A percentile compares a stretch with the other conserved stretches of the same genome.
Conservation (phyloP, 2,329 filamentous ascomycete genomes). For the Colletotrichum ledebouriae region DNA sequence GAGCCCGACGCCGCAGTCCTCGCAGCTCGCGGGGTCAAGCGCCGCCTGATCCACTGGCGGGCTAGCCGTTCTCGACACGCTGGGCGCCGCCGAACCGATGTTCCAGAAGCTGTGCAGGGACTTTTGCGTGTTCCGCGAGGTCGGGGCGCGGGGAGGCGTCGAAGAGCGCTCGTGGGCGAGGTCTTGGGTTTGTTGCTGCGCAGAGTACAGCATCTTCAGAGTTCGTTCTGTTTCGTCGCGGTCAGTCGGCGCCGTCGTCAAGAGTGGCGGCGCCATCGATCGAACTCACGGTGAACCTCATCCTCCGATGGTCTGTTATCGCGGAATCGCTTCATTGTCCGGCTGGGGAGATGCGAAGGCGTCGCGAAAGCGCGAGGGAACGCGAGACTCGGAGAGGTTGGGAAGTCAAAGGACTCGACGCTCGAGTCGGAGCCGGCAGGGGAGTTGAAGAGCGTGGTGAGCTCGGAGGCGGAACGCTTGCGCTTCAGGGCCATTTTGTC, state of each 20-base stretch:
- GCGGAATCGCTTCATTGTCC: slow-evolving; percentile 73
- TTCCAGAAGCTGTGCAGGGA: slow-evolving; percentile 74
- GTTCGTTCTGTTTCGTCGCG: slow-evolving; percentile 62
- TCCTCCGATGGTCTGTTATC: slow-evolving; percentile 69
- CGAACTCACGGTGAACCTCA: slow-evolving; percentile 66
- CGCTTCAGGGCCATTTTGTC: slow-evolving; percentile 70
- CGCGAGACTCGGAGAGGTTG: slow-evolving; percentile 46
- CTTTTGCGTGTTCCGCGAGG: slow-evolving; percentile 54
- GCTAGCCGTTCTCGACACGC: slow-evolving; percentile 46
- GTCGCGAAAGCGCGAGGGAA: slow-evolving; percentile 49
- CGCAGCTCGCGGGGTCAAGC: slow-evolving; percentile 57
- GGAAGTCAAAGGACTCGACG: slow-evolving; percentile 51
- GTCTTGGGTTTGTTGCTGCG: slow-evolving; percentile 56
- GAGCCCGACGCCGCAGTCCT: slow-evolving; percentile 64
- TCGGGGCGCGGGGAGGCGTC: slow-evolving; percentile 38
- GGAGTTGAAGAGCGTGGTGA: slow-evolving; percentile 59
- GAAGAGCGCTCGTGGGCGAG: slow-evolving; percentile 41
- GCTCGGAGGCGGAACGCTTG: slow-evolving; percentile 72
- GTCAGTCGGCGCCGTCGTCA: slow-evolving; percentile 3
- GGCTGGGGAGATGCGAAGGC: slow-evolving; percentile 64
- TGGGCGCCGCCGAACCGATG: slow-evolving; percentile 58
- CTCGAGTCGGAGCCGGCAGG: slow-evolving; percentile 52
- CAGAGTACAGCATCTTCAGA: slow-evolving; percentile 69
- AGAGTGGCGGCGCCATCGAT: not conserved
- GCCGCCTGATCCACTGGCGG: slow-evolving; percentile 73